Base-by-base conservation (phyloP, 2,329 filamentous ascomycete species). In the Balansia obtecta region DNA sequence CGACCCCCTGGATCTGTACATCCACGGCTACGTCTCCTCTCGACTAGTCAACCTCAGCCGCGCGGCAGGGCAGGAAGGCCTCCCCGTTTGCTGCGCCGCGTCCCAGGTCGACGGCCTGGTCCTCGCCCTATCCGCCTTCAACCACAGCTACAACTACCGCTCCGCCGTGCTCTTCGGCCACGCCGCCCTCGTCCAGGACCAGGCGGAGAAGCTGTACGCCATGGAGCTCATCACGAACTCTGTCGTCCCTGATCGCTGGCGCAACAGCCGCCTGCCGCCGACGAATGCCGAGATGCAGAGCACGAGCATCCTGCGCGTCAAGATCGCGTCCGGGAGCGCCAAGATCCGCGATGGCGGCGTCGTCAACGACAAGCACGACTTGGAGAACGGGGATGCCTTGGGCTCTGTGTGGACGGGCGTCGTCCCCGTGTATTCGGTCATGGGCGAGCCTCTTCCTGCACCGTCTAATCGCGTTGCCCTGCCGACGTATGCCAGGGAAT, bases 111-210 rank as follows among this genome's bases (percentile, higher is more conserved):
- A 95, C 68, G 88, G 88, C 39, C 71, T 93, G 48, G 82, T 95
- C 9, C 78, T 95, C 33, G 78, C 85, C 18, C 75, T 94, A 13
- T 88, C 88, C 0, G 85, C 88, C 12, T 86, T 87, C 70, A 79
- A 78, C 52, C 87, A 94, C 71, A 86, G 79, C 69, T 90, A 88
- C 72, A 91, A 94, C 71, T 95, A 93, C 70, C 86, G 87, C 54
- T 88, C 83, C 39, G 86, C 85, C 11, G 71, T 88, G 9, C 72
- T 93, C 12, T 88, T 91, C 60, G 89, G 88, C 1, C 78, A 82
- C 62, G 88, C 84, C 0, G 72, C 67, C 9, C 65, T 84, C 1
- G 85, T 95, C 7, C 77, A 79, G 2, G 79, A 85, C 53, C 64
- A 68, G 0, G 77, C 74, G 2, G 88, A 95, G 70, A 86, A 86